These are phyloP conservation scores for Gastrolobium villosum DNA, from an alignment of 306 rosid species.

Conservation along the genomic window DNA sequence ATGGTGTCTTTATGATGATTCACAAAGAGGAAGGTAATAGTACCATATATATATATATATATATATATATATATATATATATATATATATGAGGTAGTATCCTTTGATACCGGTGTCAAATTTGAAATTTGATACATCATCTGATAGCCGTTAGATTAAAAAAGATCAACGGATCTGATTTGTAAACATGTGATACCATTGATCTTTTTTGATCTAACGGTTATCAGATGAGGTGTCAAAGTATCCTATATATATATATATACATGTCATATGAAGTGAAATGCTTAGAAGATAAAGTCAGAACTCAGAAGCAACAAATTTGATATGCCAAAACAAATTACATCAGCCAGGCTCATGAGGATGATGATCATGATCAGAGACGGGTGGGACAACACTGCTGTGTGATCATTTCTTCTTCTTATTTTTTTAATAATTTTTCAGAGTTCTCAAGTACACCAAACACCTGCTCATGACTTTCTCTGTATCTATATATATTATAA, in stretches of 20 bases:
- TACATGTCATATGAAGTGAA: slow-evolving; percentile 33
- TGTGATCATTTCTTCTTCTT: slow-evolving; percentile 55
- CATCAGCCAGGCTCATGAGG: slow-evolving; percentile 47
- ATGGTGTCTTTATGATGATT: slow-evolving; percentile 27
- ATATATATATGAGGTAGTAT: slow-evolving; percentile 16
- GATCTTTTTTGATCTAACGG: too few species aligned
- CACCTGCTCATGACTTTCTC: slow-evolving; percentile 50
- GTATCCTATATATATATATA: neutral
- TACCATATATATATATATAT: slow-evolving; percentile 5
- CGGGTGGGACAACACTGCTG: slow-evolving; percentile 52
- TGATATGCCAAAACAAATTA: slow-evolving; percentile 49
- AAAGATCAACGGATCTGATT: too few species aligned
- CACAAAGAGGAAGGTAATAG: neutral
- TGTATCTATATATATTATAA: slow-evolving; percentile 48
- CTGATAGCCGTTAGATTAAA: too few species aligned
- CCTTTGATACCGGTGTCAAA: too few species aligned
- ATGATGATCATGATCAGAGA: slow-evolving; percentile 52
- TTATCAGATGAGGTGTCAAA: too few species aligned
- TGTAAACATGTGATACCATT: too few species aligned
- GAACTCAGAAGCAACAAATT: slow-evolving; percentile 43
- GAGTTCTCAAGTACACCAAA: slow-evolving; percentile 54
- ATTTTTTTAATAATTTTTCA: neutral
- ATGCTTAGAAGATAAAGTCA: slow-evolving; percentile 18
- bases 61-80: neutral
- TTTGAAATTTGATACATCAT: too few species aligned